Percentiles rank a stretch among this genome's conserved stretches.
phyloP scores from a whole-genome alignment of 352 stramenopile genomes.

The Globisporangium paddicum region DNA sequence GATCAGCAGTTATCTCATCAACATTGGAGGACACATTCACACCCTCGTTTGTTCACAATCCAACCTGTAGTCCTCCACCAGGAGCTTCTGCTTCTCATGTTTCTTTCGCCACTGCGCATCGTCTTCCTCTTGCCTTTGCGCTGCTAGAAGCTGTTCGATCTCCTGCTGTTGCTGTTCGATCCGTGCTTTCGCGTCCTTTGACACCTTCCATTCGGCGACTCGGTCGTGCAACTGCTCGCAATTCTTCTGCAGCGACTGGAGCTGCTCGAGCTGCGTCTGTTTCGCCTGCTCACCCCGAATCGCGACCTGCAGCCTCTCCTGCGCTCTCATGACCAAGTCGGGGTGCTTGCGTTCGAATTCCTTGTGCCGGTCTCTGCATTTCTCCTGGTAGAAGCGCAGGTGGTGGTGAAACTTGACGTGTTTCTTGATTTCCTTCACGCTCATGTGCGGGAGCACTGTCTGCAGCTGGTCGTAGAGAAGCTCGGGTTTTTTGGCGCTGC shows the following conservation, averaged over 20 bases:
- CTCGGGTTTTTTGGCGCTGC: constrained; percentile 33
- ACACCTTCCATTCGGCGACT: constrained; percentile 44
- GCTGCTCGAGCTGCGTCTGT: constrained; percentile 23
- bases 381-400: constrained; percentile 47
- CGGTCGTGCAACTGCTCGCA: constrained; percentile 33
- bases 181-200: constrained; percentile 50
- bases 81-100: constrained; percentile 39
- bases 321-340: constrained; percentile 22
- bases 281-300: constrained; percentile 25
- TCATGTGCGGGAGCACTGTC: constrained; percentile 35
- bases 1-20: neutral
- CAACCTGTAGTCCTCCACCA: constrained; percentile 59
- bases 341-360: constrained; percentile 38
- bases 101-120: constrained; percentile 34
- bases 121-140: constrained; percentile 36
- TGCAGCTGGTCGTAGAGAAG: constrained; percentile 58
- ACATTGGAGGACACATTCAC: neutral
- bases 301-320: constrained; percentile 23
- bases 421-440: constrained; percentile 30
- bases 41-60: neutral
- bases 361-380: constrained; percentile 38
- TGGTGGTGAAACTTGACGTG: constrained; percentile 65
- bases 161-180: constrained; percentile 55
- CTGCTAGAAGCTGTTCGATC: constrained; percentile 35
- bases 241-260: constrained; percentile 33